Base-by-base conservation (phyloP, 2,329 filamentous ascomycete genomes). In the Alternaria sp. region DNA sequence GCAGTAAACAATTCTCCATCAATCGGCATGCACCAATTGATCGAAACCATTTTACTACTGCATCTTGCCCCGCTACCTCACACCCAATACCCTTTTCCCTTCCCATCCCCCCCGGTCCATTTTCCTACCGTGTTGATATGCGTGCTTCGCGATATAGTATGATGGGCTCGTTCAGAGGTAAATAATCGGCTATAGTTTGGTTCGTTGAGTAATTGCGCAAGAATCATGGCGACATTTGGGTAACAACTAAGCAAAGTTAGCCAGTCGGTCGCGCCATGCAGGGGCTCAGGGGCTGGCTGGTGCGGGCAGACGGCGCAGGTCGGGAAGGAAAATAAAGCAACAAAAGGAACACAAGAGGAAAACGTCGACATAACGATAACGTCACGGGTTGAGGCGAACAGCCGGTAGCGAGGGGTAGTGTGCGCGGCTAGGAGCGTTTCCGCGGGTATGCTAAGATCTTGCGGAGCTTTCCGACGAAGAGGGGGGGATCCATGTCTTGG, bases 361-460 rank as follows among this genome's bases (percentile, higher is more conserved):
- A 36, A 36, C 44, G 37, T 40, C 21, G 21, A 34, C 31, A 48
- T 48, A 36, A 24, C 21, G 44, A 48, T 48, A 48, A 48, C 44
- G 44, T 48, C 44, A 36, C 31, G 21, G 44, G 21, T 34, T 21
- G 24, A 34, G 11, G 44, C 21, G 44, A 26, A 29, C 31, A 21
- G 31, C 14, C 23, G 33, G 44, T 48, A 48, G 44, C 44, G 44
- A 48, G 44, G 13, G 34, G 33, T 33, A 31, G 44, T 48, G 29
- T 48, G 29, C 23, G 9, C 21, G 23, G 31, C 44, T 48, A 48
- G 44, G 11, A 23, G 21, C 44, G 44, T 11, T 36, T 36, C 44
- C 21, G 29, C 44, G 29, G 44, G 17, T 29, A 21, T 23, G 14
- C 21, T 14, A 48, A 36, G 44, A 24, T 34, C 3, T 33, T 34